Percentiles rank a stretch among this genome's conserved stretches.
Conservation (phyloP, 2,329 filamentous ascomycete species). For the Rutstroemia sp. region DNA sequence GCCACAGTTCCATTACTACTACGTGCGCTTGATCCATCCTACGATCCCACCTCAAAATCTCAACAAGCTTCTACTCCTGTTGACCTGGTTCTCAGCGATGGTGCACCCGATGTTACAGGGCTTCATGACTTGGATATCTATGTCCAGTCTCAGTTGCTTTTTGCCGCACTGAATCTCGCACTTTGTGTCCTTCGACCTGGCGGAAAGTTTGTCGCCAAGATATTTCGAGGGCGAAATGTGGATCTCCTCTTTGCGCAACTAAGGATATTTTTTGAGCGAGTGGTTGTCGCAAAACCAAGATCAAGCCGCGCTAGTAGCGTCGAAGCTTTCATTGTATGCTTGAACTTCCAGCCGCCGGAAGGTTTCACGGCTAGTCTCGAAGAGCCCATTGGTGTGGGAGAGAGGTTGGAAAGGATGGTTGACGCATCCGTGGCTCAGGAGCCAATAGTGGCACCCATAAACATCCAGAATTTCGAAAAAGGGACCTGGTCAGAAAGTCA, state of each 20-base stretch:
- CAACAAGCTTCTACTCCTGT: constrained; percentile 65
- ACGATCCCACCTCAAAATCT: constrained; percentile 41
- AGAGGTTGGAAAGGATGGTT: constrained; percentile 44
- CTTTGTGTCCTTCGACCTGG: constrained; percentile 88
- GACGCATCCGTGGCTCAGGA: constrained; percentile 34
- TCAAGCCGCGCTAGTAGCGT: constrained; percentile 94
- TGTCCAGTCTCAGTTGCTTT: constrained; percentile 90
- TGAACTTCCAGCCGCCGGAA: constrained; percentile 74
- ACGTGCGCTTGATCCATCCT: constrained; percentile 70
- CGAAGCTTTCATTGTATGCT: constrained; percentile 92
- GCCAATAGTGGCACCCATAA: constrained; percentile 35
- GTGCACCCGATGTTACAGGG: constrained; percentile 92
- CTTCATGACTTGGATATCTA: constrained; percentile 98
- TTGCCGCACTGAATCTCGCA: constrained; percentile 86
- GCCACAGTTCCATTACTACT: constrained; percentile 88
- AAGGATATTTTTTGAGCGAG: constrained; percentile 79
- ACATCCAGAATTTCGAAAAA: constrained; percentile 39
- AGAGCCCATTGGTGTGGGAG: constrained; percentile 62
- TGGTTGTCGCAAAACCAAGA: constrained; percentile 87
- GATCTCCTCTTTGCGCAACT: constrained; percentile 91
- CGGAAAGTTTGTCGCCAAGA: constrained; percentile 96
- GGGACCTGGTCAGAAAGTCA: constrained; percentile 36
- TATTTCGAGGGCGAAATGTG: constrained; percentile 92
- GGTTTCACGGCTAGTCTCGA: constrained; percentile 72
- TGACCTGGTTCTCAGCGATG: constrained; percentile 90